phyloP scores from a whole-genome alignment of 192 early-diverging fungal genomes.

The Dispira parvispora region DNA sequence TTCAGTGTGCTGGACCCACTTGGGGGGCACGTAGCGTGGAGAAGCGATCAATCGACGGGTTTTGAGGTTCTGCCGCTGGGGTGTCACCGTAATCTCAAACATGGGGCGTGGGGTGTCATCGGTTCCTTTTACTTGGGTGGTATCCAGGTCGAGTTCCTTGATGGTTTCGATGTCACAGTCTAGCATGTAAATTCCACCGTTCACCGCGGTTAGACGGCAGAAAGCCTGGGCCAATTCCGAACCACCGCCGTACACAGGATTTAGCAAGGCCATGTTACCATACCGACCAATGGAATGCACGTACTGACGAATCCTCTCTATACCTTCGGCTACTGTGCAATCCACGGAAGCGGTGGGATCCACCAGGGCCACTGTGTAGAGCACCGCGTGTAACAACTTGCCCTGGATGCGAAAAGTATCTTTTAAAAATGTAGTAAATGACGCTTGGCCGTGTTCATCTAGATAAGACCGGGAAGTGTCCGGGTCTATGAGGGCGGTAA shows the following conservation, averaged over 20 bases:
- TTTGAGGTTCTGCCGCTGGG: constrained; percentile 13
- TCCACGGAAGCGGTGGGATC: neutral
- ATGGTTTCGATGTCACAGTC: constrained; percentile 28
- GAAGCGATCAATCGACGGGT: constrained; percentile 25
- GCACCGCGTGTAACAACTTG: constrained; percentile 41
- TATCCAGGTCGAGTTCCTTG: neutral
- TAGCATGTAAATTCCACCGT: constrained; percentile 81
- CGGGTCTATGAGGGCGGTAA: constrained; percentile 42
- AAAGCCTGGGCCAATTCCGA: constrained; percentile 84
- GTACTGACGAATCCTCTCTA: constrained; percentile 46
- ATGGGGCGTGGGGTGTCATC: constrained; percentile 16
- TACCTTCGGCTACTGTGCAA: constrained; percentile 40
- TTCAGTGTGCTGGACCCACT: constrained; percentile 19
- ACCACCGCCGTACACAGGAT: constrained; percentile 71
- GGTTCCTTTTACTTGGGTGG: constrained; percentile 16
- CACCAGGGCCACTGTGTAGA: constrained; percentile 43
- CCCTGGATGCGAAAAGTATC: constrained; percentile 1
- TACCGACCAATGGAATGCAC: constrained; percentile 69
- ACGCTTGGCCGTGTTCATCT: constrained; percentile 12
- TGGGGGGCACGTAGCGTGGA: constrained; percentile 34
- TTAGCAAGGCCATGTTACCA: constrained; percentile 65
- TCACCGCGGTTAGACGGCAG: constrained; percentile 77
- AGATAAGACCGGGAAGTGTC: constrained; percentile 4
- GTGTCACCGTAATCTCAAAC: too few species aligned
- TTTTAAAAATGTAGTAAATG: constrained; percentile 23